Base-by-base conservation (phyloP, 805 yeast species). In the Kodamaea laetipori region DNA sequence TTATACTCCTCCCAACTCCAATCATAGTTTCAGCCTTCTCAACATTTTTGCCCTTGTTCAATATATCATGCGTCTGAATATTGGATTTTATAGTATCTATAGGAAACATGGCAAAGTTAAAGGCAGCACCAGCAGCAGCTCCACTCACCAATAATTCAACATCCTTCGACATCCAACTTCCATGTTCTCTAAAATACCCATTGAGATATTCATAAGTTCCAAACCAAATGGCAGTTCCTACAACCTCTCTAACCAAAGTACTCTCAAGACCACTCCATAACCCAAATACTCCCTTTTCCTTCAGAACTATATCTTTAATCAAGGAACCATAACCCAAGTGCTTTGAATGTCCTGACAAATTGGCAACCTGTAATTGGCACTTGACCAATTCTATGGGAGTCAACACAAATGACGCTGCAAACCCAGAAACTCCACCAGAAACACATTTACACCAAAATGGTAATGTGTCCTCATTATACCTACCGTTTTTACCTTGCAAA, bases 151-250 rank as follows among this genome's bases (percentile, higher is more conserved):
- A 66, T 15, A 83, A 61, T 53, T 86, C 87, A 50, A 75, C 57
- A 3, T 78, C 72, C 35, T 38, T 15, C 12, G 42, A 42, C 4
- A 36, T 45, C 54, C 39, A 45, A 41, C 23, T 54, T 33, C 31
- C 58, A 43, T 44, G 39, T 19, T 45, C 30, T 46, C 72, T 70
- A 49, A 78, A 66, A n/a, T 56, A 50, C 1, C 54, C 54, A 15
- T 68, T 60, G 6, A 76, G 66, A 35, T 74, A 65, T 58, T 90
- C 96, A 61, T 90, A 90, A 12, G 94, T 79, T 0, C 96, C 92
- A 67, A 90, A 90, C 97, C 97, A 90, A 1, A 92, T 82, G 3
- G 95, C 87, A 1, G 96, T 86, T 6, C 97, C 97, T 21, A 90
- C 84, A 28, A 87, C 76, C 60, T 90, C 98, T 54, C 97, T 76